A percentile compares a stretch with the other conserved stretches of the same genome.
These are phyloP conservation scores for Buxus sempervirens DNA, from an alignment of 164 flowering plant species.

Conservation along the genomic window DNA sequence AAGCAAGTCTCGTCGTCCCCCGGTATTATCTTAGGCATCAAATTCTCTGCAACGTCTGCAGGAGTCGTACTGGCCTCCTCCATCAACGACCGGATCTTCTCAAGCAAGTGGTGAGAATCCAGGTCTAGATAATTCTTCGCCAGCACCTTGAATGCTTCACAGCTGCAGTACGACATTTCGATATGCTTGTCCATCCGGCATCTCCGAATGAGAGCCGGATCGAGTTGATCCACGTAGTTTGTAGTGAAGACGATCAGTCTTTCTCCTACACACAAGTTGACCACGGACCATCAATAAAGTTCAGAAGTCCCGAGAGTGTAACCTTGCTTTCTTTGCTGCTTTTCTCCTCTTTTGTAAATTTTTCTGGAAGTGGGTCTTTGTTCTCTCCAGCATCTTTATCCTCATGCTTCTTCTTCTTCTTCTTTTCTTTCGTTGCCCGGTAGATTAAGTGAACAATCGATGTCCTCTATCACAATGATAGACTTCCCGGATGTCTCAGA, in stretches of 20 bases:
- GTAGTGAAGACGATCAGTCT: conserved; percentile 55
- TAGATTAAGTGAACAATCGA: conserved; percentile 59
- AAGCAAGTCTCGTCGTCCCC: conserved; percentile 26
- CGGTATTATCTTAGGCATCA: conserved; percentile 8
- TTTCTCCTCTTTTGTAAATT: conserved; percentile 1
- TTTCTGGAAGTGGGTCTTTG: background rate
- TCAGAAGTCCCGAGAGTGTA: conserved; percentile 51
- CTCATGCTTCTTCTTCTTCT: conserved; percentile 20
- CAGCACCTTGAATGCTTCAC: conserved; percentile 47
- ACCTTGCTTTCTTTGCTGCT: conserved; percentile 27
- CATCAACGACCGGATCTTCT: conserved; percentile 18
- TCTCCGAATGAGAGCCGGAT: conserved; percentile 53
- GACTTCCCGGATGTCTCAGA: conserved; percentile 45
- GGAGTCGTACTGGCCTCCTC: conserved; percentile 21
- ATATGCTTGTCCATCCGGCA: conserved; percentile 71
- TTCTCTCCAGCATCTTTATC: conserved; percentile 10
- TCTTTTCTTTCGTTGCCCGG: conserved; percentile 35
- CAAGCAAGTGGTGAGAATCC: conserved; percentile 33
- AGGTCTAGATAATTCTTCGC: conserved; percentile 49
- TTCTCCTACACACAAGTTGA: conserved; percentile 51
- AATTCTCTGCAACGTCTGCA: conserved; percentile 17
- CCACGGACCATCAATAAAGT: conserved; percentile 65
- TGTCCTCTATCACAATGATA: conserved; percentile 63
- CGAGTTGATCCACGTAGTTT: conserved; percentile 50
- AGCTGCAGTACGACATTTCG: conserved; percentile 44